These are phyloP conservation scores for Tricholoma bakamatsutake DNA, from an alignment of 768 basidiomycete genomes.

Conservation along the genomic window DNA sequence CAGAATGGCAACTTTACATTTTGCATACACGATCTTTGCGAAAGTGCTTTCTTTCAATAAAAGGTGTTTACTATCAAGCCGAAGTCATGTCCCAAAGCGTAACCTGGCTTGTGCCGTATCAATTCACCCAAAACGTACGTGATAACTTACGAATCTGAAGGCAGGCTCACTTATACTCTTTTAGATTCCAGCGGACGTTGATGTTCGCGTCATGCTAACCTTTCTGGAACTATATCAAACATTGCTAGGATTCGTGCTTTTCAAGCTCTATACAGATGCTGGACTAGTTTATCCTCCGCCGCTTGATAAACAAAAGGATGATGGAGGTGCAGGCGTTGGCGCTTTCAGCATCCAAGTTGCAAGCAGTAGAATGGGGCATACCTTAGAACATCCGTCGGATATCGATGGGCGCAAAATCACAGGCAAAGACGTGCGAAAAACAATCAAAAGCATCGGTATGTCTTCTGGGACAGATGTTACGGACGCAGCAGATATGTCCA, in stretches of 20 bases:
- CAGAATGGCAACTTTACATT: constrained; percentile 96
- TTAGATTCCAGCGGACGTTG: constrained; percentile 91
- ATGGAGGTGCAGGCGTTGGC: constrained; percentile 80
- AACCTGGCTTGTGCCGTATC: constrained; percentile 96
- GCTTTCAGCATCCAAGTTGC: constrained; percentile 72
- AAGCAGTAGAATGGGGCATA: constrained; percentile 16
- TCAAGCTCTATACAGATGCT: constrained; percentile 95
- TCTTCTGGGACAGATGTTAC: constrained; percentile 21
- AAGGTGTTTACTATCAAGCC: constrained; percentile 97
- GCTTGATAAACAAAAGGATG: constrained; percentile 76
- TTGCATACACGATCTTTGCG: constrained; percentile 82
- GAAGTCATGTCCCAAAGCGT: constrained; percentile 89
- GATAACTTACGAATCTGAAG: neutral
- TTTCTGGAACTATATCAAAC: constrained; percentile 99
- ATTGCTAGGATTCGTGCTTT: constrained; percentile 89
- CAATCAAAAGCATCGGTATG: constrained; percentile 49
- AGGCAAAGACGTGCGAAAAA: constrained; percentile 51
- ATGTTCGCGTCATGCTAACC: constrained; percentile 95
- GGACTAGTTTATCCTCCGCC: constrained; percentile 95
- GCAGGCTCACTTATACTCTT: constrained; percentile 1
- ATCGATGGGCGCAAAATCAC: constrained; percentile 40
- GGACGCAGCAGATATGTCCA: constrained; percentile 33
- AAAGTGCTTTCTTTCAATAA: constrained; percentile 94
- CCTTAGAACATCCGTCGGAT: constrained; percentile 38
- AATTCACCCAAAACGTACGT: constrained; percentile 89